Conservation (phyloP, 768 basidiomycete species). For the Tylopilus sp. region DNA sequence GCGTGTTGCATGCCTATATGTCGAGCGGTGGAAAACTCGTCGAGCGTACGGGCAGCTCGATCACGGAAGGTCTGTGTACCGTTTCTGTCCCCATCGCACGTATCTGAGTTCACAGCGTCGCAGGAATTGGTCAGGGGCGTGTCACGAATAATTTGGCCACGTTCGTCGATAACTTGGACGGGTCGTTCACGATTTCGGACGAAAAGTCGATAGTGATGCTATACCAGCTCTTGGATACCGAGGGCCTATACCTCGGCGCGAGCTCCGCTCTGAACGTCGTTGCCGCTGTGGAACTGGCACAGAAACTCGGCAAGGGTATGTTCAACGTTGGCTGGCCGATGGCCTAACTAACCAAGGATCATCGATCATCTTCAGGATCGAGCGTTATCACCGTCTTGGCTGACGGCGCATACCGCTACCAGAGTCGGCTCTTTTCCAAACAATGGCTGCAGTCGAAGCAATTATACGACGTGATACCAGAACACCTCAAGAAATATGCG, state of each 20-base stretch:
- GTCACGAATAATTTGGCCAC: conserved; percentile 88
- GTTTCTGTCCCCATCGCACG: neutral
- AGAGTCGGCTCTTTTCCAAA: conserved; percentile 92
- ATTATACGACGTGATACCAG: conserved; percentile 74
- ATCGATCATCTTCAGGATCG: conserved; percentile 47
- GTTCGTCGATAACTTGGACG: conserved; percentile 72
- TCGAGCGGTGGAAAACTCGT: conserved; percentile 71
- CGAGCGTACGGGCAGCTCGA: conserved; percentile 82
- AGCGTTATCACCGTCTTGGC: conserved; percentile 86
- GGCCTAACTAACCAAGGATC: neutral
- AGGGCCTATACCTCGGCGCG: conserved; percentile 93
- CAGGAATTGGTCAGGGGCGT: conserved; percentile 96
- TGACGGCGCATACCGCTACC: conserved; percentile 97
- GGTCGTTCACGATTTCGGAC: conserved; percentile 85
- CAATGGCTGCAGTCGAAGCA: conserved; percentile 85
- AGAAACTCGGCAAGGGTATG: conserved; percentile 77
- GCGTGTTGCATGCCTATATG: conserved; percentile 82
- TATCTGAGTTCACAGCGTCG: neutral
- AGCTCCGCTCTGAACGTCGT: conserved; percentile 94
- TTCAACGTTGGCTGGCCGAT: neutral
- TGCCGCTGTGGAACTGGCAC: conserved; percentile 85
- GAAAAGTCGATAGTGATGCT: conserved; percentile 90
- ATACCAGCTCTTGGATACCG: conserved; percentile 86
- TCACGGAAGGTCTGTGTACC: conserved; percentile 72
- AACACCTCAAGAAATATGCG: conserved; percentile 82